These are phyloP conservation scores for Eimeria acervulina DNA, from an alignment of 169 alveolate species.

Conservation along the genomic window DNA sequence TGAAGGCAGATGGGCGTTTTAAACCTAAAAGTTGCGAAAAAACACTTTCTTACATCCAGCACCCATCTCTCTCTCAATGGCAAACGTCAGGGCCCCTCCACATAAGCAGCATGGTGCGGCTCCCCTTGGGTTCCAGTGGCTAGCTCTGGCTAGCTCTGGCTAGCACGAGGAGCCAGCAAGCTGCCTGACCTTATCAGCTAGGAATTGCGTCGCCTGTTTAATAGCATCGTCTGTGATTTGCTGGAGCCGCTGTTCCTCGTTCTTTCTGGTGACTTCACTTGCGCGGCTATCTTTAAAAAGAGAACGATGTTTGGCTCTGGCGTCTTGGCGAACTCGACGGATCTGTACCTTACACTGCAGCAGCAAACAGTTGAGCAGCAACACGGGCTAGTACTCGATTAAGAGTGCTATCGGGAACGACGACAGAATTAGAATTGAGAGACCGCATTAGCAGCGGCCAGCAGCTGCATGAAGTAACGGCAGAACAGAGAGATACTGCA, in stretches of 20 bases:
- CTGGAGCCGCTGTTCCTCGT: constrained; percentile 68
- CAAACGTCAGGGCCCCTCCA: too few relatives aligned
- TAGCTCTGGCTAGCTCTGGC: not conserved
- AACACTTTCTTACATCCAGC: not conserved
- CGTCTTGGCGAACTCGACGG: constrained; percentile 71
- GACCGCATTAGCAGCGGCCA: not conserved
- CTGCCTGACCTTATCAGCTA: constrained; percentile 62
- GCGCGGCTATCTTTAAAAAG: not conserved
- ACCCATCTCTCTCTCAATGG: too few relatives aligned
- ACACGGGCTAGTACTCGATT: not conserved
- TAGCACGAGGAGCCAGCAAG: constrained; percentile 39
- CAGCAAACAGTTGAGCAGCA: not conserved
- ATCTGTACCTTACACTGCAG: constrained; percentile 66
- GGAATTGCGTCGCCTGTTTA: constrained; percentile 19
- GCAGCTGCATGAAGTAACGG: not conserved
- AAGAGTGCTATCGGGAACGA: not conserved
- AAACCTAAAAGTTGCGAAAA: not conserved
- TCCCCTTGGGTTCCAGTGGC: constrained; percentile 10
- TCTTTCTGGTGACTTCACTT: constrained; percentile 12
- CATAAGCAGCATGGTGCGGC: not conserved
- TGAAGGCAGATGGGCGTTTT: not conserved
- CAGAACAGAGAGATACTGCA: not conserved
- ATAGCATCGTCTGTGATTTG: constrained; percentile 48
- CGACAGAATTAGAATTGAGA: not conserved
- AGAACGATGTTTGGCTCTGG: constrained; percentile 10